These are phyloP conservation scores for Apiospora pterosperma DNA, from an alignment of 2,329 filamentous ascomycete species.

Conservation along the genomic window DNA sequence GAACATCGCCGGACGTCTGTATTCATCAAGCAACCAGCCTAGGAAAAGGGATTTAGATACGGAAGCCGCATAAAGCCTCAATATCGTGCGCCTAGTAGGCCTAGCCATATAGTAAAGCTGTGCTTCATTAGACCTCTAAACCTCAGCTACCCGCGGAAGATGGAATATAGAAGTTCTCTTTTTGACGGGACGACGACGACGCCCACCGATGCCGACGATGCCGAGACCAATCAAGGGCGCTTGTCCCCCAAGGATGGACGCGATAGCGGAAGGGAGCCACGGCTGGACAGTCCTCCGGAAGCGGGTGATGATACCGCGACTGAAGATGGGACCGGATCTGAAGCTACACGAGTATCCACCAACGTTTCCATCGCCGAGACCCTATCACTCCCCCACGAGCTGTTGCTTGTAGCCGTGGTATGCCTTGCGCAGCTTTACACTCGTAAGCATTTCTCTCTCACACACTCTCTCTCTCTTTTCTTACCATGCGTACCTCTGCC, in stretches of 20 bases:
- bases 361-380: slow-evolving; percentile 8
- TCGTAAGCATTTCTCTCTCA: slow-evolving; percentile 5
- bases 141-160: background rate
- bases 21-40: background rate
- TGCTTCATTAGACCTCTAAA: background rate
- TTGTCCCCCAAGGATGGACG: background rate
- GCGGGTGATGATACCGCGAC: background rate
- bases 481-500: background rate
- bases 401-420: slow-evolving; percentile 30
- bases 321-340: background rate
- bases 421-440: slow-evolving; percentile 27
- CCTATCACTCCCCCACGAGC: slow-evolving; percentile 14
- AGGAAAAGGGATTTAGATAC: too few relatives aligned
- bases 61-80: too few relatives aligned
- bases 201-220: background rate
- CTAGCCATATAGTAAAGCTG: background rate
- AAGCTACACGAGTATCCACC: background rate
- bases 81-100: background rate
- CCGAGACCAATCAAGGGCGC: background rate
- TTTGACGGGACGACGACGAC: background rate
- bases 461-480: background rate
- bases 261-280: background rate
- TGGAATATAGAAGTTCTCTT: background rate
- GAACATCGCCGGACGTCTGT: background rate
- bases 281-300: background rate